Evolutionary conservation across 306 rosid species (phyloP), one percentile per base, ranked within the genome.

Genomic region (Lupinus albus): DNA sequence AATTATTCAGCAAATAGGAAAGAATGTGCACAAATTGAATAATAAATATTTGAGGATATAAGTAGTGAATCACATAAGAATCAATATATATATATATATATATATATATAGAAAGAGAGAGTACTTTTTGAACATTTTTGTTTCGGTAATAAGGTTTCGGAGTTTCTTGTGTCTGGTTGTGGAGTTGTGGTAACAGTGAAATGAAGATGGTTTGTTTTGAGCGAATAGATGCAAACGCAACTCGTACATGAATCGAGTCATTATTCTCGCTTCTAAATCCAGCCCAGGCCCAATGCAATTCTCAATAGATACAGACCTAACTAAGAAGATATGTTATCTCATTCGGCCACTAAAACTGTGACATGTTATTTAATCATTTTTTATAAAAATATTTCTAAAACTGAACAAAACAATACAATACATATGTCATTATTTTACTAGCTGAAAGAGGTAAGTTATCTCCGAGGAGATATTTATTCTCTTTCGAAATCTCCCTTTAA

Each of bases 41-140:
- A 60, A 57, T 14, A 15, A n/a, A 48, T 36, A 42, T 2, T 74
- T 58, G 61, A 75, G 79, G 70, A 74, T 68, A 11, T 10, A 38
- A 38, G 44, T 8, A 38, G 44, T 38, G 12, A 38, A 38, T 38
- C 12, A 25, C 16, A 47, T 48, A 5, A 63, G 41, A 71, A 64
- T 15, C 6, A 28, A 28, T 1, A 45, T n/a, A 66, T 65, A 42
- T 13, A 42, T 32, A 16, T 6, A 32, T 6, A 30, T 15, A 14
- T 25, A 1, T 5, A 8, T 0, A 52, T 48, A 36, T 54, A 73
- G 25, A 0, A 42, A 18, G 41, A 11, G 57, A 56, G 14, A 67
- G 35, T 78, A 74, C 82, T 81, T 81, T 76, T 81, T 81, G 74
- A 81, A 81, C 84, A 81, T 81, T 48, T 81, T 81, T 32, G 36